Conservation (phyloP, 2,329 filamentous ascomycete genomes). For the Endoconidiophora polonica region DNA sequence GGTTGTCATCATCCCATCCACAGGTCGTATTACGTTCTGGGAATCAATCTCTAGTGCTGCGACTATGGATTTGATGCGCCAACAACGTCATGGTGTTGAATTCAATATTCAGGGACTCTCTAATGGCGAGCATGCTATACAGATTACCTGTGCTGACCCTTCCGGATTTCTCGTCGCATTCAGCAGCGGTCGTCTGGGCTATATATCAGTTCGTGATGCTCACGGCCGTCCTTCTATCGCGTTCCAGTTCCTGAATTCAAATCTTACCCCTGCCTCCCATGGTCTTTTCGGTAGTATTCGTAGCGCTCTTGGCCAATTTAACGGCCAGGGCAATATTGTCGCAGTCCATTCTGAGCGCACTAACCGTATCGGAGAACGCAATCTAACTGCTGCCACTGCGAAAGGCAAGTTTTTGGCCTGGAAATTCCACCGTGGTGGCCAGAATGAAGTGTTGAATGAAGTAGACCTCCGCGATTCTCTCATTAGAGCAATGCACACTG, state of each 20-base stretch:
- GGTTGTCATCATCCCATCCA: conserved; percentile 68
- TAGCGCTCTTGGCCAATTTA: conserved; percentile 53
- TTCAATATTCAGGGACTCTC: conserved; percentile 56
- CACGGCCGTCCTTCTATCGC: conserved; percentile 73
- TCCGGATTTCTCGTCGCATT: conserved; percentile 76
- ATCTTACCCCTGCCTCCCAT: conserved; percentile 35
- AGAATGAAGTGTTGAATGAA: conserved; percentile 57
- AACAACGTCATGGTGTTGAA: conserved; percentile 67
- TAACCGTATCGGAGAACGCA: conserved; percentile 62
- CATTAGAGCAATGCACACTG: conserved; percentile 40
- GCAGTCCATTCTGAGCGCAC: conserved; percentile 62
- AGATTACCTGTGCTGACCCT: conserved; percentile 66
- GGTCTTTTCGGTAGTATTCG: conserved; percentile 72
- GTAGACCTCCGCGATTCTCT: conserved; percentile 53
- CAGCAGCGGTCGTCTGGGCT: conserved; percentile 71
- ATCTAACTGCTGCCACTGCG: conserved; percentile 62
- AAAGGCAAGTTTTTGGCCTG: conserved; percentile 69
- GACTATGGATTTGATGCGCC: conserved; percentile 65
- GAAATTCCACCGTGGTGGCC: conserved; percentile 77
- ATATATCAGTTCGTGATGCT: conserved; percentile 69
- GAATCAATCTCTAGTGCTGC: conserved; percentile 84
- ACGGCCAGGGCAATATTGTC: conserved; percentile 59
- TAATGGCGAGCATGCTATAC: conserved; percentile 59
- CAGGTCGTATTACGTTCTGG: conserved; percentile 82
- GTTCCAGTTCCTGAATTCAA: conserved; percentile 57